phyloP scores from a whole-genome alignment of 169 alveolate species.

The Gregarina niphandrodes region DNA sequence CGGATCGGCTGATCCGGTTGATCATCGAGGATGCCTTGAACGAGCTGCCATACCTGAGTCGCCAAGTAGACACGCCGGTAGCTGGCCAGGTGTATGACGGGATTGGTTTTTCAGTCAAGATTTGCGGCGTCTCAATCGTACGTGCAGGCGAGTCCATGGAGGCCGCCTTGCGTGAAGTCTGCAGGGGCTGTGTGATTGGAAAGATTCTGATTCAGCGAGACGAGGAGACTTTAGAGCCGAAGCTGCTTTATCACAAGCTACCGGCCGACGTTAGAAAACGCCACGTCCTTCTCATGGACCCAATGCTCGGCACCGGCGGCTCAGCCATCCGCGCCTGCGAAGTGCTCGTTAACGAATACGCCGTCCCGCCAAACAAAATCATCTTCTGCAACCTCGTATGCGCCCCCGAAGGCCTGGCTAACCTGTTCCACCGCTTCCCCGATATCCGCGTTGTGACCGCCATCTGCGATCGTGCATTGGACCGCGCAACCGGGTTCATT shows the following conservation, averaged over 20 bases:
- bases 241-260: constrained; percentile 20
- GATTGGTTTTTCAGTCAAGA: constrained; percentile 3
- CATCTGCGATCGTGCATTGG: too few relatives aligned
- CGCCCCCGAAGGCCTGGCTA: constrained; percentile 39
- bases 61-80: constrained; percentile 10
- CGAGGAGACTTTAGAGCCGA: constrained; percentile 7
- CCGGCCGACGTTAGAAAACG: constrained; percentile 33
- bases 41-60: constrained; percentile 11
- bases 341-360: constrained; percentile 12
- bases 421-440: constrained; percentile 20
- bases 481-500: constrained; percentile 25
- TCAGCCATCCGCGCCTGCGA: constrained; percentile 32
- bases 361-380: constrained; percentile 25
- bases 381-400: constrained; percentile 40
- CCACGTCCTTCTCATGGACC: constrained; percentile 45
- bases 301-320: constrained; percentile 64
- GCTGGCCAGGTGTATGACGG: constrained; percentile 10
- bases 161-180: constrained; percentile 14
- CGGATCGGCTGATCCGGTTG: constrained; percentile 23
- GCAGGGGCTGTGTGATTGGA: constrained; percentile 24
- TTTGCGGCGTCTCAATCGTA: constrained; percentile 24
- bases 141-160: constrained; percentile 32
- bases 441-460: constrained; percentile 32
- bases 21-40: constrained; percentile 22
- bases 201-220: constrained; percentile 23